Base-by-base conservation (phyloP, 768 basidiomycete genomes). In the Pholiota microspora region DNA sequence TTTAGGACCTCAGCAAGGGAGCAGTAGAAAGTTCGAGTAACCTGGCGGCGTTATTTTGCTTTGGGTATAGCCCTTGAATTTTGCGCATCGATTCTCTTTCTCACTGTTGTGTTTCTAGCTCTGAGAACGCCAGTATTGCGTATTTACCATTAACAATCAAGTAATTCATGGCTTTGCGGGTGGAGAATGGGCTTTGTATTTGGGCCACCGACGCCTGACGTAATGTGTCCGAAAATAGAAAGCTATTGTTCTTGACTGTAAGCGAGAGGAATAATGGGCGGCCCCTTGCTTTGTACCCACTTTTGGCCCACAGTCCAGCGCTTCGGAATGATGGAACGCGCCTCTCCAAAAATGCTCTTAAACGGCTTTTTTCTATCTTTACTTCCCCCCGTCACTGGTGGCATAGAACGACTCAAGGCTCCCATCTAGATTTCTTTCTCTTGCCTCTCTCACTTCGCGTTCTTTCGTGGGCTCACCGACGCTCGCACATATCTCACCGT, bases 351-450 rank as follows among this genome's bases (percentile, higher is more conserved):
- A 27, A 47, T 29, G 35, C 54, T 54, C 45, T 52, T 51, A 54
- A 59, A 23, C 15, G 12, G 13, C 13, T 34, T 16, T n/a, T 0
- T 7, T 15, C 38, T 25, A 28, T 18, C 18, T 38, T 24, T 38
- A 18, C 15, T 42, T 56, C 54, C 53, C 62, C 59, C 61, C 57
- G 64, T 70, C 69, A 68, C 67, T 62, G 67, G 67, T 63, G 66
- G 65, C 65, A 60, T 57, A 57, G 56, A 52, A 57, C 51, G 32
- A 42, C 53, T 34, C 34, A 24, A 42, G 40, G 40, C 40, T 32
- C 12, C n/a, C 25, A 32, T 32, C 40, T 55, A 18, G 36, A 51
- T 57, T 52, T 60, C 27, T 35, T 49, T 57, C 53, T 44, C 45
- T 45, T 59, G 47, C 45, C 32, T 27, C 28, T 16, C 48, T 32